These are phyloP conservation scores for Vanrija pseudolonga DNA, from an alignment of 1,284 basidiomycete species.

Conservation along the genomic window DNA sequence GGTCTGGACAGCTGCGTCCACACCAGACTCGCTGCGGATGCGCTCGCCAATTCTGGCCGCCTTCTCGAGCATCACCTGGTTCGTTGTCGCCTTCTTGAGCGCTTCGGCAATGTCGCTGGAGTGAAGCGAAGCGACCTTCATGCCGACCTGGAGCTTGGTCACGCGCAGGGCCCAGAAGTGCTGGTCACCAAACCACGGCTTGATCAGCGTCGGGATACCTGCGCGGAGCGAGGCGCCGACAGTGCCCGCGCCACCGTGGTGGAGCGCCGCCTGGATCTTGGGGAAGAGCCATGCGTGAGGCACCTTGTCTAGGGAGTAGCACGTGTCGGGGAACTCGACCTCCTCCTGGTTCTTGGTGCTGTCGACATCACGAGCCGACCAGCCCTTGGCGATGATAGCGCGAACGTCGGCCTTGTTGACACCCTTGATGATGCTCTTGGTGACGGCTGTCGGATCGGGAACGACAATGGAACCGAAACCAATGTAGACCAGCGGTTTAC, in stretches of 20 bases:
- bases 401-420: constrained; percentile 63
- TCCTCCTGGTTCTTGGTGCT: constrained; percentile 41
- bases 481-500: constrained; percentile 69
- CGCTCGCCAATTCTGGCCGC: constrained; percentile 61
- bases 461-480: constrained; percentile 69
- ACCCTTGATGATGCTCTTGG: constrained; percentile 61
- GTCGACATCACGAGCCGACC: constrained; percentile 59
- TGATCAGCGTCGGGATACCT: constrained; percentile 71
- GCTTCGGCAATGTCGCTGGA: constrained; percentile 57
- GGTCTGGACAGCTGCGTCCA: constrained; percentile 35
- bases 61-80: constrained; percentile 62
- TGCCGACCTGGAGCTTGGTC: constrained; percentile 58
- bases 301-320: constrained; percentile 58
- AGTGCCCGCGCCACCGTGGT: constrained; percentile 71
- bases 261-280: constrained; percentile 55
- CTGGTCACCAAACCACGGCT: constrained; percentile 67
- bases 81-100: constrained; percentile 57
- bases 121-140: constrained; percentile 55
- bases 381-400: constrained; percentile 72
- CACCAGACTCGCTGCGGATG: constrained; percentile 56
- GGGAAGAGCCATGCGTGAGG: constrained; percentile 82
- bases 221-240: constrained; percentile 65
- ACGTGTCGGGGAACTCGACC: constrained; percentile 45
- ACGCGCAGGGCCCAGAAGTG: constrained; percentile 70
- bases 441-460: constrained; percentile 63